These are phyloP conservation scores for Rosa chinensis DNA, from an alignment of 306 rosid species.

Conservation along the genomic window DNA sequence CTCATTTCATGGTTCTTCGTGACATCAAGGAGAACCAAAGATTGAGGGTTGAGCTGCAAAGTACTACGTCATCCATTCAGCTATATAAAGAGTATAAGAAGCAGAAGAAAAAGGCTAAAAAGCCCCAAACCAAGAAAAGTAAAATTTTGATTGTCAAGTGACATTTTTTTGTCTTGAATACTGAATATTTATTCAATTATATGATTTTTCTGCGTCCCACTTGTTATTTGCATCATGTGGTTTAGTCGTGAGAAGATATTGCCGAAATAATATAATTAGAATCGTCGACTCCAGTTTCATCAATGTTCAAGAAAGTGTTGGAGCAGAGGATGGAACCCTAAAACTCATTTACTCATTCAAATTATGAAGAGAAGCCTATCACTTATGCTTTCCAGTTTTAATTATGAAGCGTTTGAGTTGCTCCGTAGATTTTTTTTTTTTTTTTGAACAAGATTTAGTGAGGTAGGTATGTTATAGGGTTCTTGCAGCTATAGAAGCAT, in stretches of 20 bases:
- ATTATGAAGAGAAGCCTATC: not conserved
- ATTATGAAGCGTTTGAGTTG: not conserved
- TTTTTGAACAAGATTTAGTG: too few species aligned
- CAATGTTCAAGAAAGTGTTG: not conserved
- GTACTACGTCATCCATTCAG: constrained; percentile 45
- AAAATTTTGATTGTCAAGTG: not conserved
- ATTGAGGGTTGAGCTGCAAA: constrained; percentile 65
- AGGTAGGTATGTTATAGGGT: too few species aligned
- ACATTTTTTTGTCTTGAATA: not conserved
- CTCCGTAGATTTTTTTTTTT: too few species aligned
- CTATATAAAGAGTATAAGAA: constrained; percentile 65
- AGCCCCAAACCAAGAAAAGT: constrained; percentile 21
- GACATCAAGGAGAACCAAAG: constrained; percentile 76
- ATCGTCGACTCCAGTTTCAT: not conserved
- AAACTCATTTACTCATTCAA: not conserved
- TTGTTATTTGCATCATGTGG: not conserved
- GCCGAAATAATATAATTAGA: not conserved
- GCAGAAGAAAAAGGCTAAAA: constrained; percentile 44
- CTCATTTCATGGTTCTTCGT: constrained; percentile 62
- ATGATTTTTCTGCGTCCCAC: not conserved
- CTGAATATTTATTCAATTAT: not conserved
- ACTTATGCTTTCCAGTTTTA: not conserved
- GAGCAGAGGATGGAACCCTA: not conserved
- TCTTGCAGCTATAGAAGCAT: too few species aligned
- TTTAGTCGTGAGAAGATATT: not conserved